Evolutionary conservation across 495 filamentous ascomycete species (phyloP), one percentile per base, ranked within the genome.

Genomic region (Neurospora tetrasperma): DNA sequence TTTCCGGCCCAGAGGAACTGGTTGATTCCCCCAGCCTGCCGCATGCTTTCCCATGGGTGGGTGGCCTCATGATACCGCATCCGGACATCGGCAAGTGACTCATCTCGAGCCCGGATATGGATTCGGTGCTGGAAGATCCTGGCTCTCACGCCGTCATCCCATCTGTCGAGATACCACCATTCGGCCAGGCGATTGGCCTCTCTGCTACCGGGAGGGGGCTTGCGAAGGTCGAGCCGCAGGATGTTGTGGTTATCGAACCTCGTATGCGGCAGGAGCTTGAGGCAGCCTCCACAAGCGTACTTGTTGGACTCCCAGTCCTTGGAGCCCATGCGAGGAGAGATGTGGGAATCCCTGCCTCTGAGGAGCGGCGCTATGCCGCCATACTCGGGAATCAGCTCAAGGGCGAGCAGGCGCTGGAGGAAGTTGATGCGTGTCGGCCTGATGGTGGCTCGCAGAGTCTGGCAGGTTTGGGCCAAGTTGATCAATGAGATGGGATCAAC

Each of bases 211-310:
- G 72, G 76, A 7, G 74, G 75, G 1, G 78, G 78, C 40, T 79
- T 79, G 27, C 76, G 71, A 41, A 70, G 68, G 16, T 41, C 48
- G 3, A 73, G 74, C 9, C 73, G 42, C 35, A 76, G 59, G 70
- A 79, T 73, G 18, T 72, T 71, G 70, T 72, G 73, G 74, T 78
- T 76, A 70, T 73, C 71, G 43, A 79, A 79, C 73, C 70, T 74
- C 40, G 71, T 73, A 38, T 79, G 78, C 31, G 76, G 9, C 9
- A 70, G 78, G 12, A 79, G 75, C 54, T 75, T 74, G 70, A 78
- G 70, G 72, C 78, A 79, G 11, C 73, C 75, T 14, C 70, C 71
- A 73, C 78, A 79, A 42, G 78, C 78, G 41, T 79, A 79, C 44
- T 73, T 76, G 71, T 66, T 75, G 20, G 14, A 35, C 35, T 46